Evolutionary conservation across 768 basidiomycete genomes (phyloP).

Genomic region (Boletus huronensis): DNA sequence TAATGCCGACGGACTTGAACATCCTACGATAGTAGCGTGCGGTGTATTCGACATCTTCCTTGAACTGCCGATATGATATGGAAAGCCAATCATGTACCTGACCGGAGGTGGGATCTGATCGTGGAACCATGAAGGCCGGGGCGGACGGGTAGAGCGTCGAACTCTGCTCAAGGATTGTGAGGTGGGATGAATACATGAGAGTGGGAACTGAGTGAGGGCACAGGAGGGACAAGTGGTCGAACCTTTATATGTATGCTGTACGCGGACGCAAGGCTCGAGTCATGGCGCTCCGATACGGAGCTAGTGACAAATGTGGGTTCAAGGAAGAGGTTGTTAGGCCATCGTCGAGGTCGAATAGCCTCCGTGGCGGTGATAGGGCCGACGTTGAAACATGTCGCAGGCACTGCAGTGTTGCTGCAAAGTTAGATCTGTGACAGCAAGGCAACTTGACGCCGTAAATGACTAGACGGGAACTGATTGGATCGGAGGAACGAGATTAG

Average conservation of each 20-base stretch:
- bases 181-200: conserved; percentile 45
- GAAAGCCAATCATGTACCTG: conserved; percentile 52
- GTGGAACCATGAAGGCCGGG: conserved; percentile 61
- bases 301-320: conserved; percentile 25
- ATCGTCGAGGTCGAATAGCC: conserved; percentile 31
- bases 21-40: conserved; percentile 60
- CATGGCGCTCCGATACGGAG: conserved; percentile 29
- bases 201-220: conserved; percentile 3
- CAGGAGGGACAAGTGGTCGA: conserved; percentile 3
- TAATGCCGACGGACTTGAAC: conserved; percentile 46
- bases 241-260: conserved; percentile 34
- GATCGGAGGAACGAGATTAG: conserved; percentile 24
- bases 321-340: conserved; percentile 28
- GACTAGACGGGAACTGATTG: conserved; percentile 12
- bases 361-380: conserved; percentile 32
- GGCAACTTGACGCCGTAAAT: conserved; percentile 23
- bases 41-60: conserved; percentile 57
- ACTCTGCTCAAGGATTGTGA: conserved; percentile 58
- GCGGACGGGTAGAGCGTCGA: conserved; percentile 46
- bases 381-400: conserved; percentile 35
- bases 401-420: conserved; percentile 30
- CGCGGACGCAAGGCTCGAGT: conserved; percentile 13
- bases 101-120: conserved; percentile 40
- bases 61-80: conserved; percentile 64
- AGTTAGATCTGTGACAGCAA: conserved; percentile 30